Evolutionary conservation across 2,329 filamentous ascomycete species (phyloP).

Genomic region (Ophiostoma piceae): DNA sequence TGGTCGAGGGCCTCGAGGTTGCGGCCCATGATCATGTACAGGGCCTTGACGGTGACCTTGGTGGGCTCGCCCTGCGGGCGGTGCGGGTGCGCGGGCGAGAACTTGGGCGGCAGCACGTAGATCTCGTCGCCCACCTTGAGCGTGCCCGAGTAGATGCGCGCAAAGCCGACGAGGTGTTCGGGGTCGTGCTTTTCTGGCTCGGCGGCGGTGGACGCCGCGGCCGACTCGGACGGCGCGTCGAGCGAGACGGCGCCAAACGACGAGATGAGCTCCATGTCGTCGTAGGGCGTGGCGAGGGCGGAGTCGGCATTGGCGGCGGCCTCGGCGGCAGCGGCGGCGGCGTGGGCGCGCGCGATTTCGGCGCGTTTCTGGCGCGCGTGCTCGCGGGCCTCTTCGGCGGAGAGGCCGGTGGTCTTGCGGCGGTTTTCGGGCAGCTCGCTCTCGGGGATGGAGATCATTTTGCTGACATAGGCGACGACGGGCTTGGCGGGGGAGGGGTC

Average conservation of each 20-base stretch:
- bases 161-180: constrained; percentile 91
- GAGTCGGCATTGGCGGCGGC: constrained; percentile 29
- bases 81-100: constrained; percentile 72
- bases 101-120: constrained; percentile 90
- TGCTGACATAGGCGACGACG: constrained; percentile 91
- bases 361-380: constrained; percentile 82
- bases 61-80: constrained; percentile 62
- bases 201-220: not conserved
- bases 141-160: constrained; percentile 85
- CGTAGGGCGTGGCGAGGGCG: not conserved
- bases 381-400: constrained; percentile 83
- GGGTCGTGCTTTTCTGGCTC: constrained; percentile 52
- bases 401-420: constrained; percentile 60
- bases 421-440: constrained; percentile 88
- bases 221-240: not conserved
- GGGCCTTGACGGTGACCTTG: constrained; percentile 75
- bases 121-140: constrained; percentile 84
- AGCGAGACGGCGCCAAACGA: constrained; percentile 14
- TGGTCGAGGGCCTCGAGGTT: constrained; percentile 75
- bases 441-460: constrained; percentile 93
- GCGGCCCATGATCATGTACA: constrained; percentile 95
- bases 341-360: constrained; percentile 76
- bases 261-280: constrained; percentile 16
- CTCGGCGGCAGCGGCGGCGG: constrained; percentile 35
- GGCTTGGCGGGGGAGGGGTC: constrained; percentile 65